Percentiles rank a stretch among this genome's conserved stretches.
Conservation (phyloP, 1,139 yeast genomes). For the Pichia sp. region DNA sequence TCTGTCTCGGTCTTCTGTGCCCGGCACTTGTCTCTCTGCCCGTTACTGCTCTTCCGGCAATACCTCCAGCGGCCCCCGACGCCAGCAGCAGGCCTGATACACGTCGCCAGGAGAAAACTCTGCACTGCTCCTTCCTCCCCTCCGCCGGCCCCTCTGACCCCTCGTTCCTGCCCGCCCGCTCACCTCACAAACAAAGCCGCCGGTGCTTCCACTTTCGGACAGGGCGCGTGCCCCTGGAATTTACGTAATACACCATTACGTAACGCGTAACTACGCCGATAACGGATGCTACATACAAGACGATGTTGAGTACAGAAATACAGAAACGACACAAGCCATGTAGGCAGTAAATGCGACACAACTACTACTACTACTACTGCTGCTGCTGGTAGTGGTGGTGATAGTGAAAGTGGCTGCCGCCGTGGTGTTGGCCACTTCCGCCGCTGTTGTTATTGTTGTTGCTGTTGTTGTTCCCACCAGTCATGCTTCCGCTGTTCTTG, state of each 20-base stretch:
- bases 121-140: neutral
- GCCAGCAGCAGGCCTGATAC: neutral
- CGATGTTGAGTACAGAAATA: neutral
- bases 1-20: too few species aligned
- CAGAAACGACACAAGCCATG: neutral
- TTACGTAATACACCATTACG: too few species aligned
- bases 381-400: neutral
- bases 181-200: neutral
- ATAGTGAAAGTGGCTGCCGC: neutral
- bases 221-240: neutral
- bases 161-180: neutral
- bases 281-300: too few species aligned
- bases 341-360: too few species aligned
- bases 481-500: neutral
- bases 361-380: neutral
- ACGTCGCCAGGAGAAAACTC: neutral
- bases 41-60: neutral
- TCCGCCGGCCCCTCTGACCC: neutral
- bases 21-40: neutral
- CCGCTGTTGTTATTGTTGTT: neutral
- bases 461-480: neutral
- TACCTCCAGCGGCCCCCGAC: neutral
- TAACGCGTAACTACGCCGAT: too few species aligned
- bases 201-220: neutral
- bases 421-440: neutral